These are phyloP conservation scores for Solanum corneliomulleri DNA, from an alignment of 257 asterid genomes.

Conservation along the genomic window DNA sequence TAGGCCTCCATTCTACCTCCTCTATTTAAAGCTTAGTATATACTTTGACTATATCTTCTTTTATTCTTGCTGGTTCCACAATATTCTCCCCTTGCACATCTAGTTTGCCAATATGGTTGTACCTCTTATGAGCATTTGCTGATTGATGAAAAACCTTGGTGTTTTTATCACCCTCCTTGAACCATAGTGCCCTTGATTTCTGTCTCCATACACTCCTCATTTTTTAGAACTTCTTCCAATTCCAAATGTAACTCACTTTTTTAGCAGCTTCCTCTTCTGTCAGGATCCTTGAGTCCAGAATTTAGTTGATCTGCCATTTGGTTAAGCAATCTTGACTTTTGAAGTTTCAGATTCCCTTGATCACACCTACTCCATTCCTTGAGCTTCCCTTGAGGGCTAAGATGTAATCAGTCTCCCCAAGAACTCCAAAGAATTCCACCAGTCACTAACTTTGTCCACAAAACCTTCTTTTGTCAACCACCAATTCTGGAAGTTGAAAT, in stretches of 20 bases:
- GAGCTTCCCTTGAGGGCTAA: not conserved
- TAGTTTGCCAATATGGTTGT: not conserved
- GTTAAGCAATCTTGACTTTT: not conserved
- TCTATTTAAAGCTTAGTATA: not conserved
- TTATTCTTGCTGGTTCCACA: not conserved
- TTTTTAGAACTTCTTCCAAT: not conserved
- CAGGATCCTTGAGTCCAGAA: not conserved
- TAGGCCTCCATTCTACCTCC: not conserved
- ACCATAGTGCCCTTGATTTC: not conserved
- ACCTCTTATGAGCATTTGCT: not conserved
- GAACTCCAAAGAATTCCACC: not conserved
- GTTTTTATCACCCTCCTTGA: not conserved
- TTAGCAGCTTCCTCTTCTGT: not conserved
- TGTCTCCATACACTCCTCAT: not conserved
- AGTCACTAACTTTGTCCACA: not conserved
- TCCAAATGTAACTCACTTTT: not conserved
- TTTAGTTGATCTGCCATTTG: not conserved
- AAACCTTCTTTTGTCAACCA: not conserved
- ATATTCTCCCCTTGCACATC: not conserved
- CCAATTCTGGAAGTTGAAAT: not conserved
- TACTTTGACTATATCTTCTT: not conserved
- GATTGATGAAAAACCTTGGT: not conserved
- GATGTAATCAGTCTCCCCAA: not conserved
- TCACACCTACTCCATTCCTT: not conserved
- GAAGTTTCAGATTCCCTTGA: not conserved